Evolutionary conservation across 345 rosid genomes (phyloP).

Genomic region (Arabidopsis arenosa): DNA sequence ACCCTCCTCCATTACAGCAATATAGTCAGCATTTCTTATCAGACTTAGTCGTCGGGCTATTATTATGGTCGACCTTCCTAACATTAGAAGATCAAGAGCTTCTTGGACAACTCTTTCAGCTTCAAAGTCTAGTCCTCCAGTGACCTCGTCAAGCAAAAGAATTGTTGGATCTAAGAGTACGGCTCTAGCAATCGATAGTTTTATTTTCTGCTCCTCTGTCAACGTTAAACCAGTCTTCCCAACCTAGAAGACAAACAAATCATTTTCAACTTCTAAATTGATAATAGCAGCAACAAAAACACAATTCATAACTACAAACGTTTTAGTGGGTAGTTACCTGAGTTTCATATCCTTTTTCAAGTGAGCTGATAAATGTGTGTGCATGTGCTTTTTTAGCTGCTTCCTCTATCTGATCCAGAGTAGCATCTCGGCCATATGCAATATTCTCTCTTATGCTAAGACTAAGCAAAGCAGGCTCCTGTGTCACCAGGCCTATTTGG

Average conservation of each 20-base stretch:
- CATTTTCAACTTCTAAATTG: constrained; percentile 22
- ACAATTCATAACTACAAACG: constrained; percentile 11
- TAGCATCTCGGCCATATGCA: constrained; percentile 86
- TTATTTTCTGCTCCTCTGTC: constrained; percentile 95
- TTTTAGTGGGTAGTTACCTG: constrained; percentile 59
- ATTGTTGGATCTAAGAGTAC: constrained; percentile 88
- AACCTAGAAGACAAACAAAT: constrained; percentile 58
- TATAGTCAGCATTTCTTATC: constrained; percentile 95
- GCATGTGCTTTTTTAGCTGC: constrained; percentile 98
- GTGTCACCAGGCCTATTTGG: constrained; percentile 97
- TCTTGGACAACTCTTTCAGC: constrained; percentile 96
- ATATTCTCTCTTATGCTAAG: constrained; percentile 90
- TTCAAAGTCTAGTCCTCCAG: constrained; percentile 98
- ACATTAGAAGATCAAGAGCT: constrained; percentile 93
- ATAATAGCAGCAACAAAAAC: constrained; percentile 20
- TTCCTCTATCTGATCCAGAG: constrained; percentile 91
- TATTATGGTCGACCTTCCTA: constrained; percentile 97
- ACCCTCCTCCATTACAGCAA: constrained; percentile 99
- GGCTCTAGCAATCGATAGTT: constrained; percentile 96
- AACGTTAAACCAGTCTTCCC: constrained; percentile 87
- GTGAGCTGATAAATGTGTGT: constrained; percentile 93
- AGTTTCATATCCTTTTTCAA: constrained; percentile 90
- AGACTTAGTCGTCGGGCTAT: constrained; percentile 96
- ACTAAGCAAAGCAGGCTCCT: constrained; percentile 97
- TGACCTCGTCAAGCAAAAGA: constrained; percentile 97